phyloP scores from a whole-genome alignment of 2,329 filamentous ascomycete genomes.

The Beauveria sp. region DNA sequence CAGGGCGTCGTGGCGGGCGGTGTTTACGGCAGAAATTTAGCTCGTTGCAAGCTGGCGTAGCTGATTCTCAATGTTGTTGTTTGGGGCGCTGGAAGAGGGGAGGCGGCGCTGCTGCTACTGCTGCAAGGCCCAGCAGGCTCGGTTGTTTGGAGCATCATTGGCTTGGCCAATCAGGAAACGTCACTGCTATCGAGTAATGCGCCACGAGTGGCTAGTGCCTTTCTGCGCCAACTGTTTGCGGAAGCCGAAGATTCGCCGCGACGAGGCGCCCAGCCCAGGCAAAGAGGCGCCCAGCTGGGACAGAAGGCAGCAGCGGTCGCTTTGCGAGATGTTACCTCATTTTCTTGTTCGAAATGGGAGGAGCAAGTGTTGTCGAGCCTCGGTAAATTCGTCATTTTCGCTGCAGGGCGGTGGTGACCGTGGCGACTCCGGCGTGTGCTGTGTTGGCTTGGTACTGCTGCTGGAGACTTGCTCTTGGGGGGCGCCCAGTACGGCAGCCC shows the following conservation, averaged over 20 bases:
- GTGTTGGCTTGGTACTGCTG: background rate
- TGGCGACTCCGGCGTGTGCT: background rate
- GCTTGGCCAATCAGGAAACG: background rate
- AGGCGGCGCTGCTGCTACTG: background rate
- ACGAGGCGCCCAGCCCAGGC: background rate
- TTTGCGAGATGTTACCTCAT: background rate
- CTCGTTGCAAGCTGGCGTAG: conserved; percentile 1
- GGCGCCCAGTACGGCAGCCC: background rate
- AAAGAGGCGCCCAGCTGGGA: background rate
- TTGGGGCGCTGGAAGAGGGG: conserved; percentile 1
- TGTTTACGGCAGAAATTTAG: conserved; percentile 15
- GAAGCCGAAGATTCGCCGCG: conserved; percentile 7
- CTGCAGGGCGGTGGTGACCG: background rate
- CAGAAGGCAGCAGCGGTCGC: background rate
- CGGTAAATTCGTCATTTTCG: background rate
- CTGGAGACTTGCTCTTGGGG: background rate
- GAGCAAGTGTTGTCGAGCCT: background rate
- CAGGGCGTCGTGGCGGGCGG: conserved; percentile 9
- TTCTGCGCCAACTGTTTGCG: conserved; percentile 5
- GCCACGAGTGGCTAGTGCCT: conserved; percentile 11
- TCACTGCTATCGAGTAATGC: background rate
- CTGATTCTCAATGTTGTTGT: conserved; percentile 12
- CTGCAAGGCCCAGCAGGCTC: conserved; percentile 4
- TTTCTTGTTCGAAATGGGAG: background rate
- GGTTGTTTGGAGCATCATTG: background rate